Evolutionary conservation across 108 stramenopile species (phyloP).

Genomic region (Aurantiochytrium sp.): DNA sequence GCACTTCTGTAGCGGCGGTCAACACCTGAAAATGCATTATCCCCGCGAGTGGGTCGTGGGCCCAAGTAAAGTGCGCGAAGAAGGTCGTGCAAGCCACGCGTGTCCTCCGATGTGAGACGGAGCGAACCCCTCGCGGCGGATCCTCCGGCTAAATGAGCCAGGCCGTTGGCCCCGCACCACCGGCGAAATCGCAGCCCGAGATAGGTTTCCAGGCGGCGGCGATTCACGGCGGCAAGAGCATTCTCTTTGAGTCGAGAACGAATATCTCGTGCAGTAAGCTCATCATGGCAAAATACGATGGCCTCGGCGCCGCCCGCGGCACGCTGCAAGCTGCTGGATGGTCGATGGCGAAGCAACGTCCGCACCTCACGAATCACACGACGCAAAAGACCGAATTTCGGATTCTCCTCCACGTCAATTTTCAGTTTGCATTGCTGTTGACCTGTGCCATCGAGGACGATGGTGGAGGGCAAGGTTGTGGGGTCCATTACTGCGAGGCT

Average conservation of each 20-base stretch:
- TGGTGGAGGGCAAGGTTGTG: not conserved
- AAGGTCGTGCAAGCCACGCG: no score
- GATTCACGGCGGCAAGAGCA: not conserved
- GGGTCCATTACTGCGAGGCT: not conserved
- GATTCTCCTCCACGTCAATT: constrained; percentile 74
- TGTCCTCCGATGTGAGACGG: not conserved
- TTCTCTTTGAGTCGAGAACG: not conserved
- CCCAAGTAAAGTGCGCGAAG: no score
- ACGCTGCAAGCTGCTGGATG: not conserved
- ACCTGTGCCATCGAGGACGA: not conserved
- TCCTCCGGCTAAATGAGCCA: constrained; percentile 7
- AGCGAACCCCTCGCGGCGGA: not conserved
- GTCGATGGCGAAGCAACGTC: constrained; percentile 33
- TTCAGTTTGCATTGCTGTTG: constrained; percentile 30
- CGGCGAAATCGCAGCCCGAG: constrained; percentile 40
- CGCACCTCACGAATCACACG: constrained; percentile 75
- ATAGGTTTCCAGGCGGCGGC: not conserved
- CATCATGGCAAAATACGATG: constrained; percentile 81
- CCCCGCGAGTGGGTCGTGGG: no score
- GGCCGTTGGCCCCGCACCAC: not conserved
- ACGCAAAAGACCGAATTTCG: constrained; percentile 75
- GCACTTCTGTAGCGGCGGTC: no score
- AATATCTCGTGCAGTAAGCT: constrained; percentile 28
- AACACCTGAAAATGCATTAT: no score
- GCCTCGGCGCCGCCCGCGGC: constrained; percentile 22